A percentile compares a stretch with the other conserved stretches of the same genome.
Evolutionary conservation across 176 grass and related monocot genomes (phyloP).

Genomic region (Pontederia crassipes): DNA sequence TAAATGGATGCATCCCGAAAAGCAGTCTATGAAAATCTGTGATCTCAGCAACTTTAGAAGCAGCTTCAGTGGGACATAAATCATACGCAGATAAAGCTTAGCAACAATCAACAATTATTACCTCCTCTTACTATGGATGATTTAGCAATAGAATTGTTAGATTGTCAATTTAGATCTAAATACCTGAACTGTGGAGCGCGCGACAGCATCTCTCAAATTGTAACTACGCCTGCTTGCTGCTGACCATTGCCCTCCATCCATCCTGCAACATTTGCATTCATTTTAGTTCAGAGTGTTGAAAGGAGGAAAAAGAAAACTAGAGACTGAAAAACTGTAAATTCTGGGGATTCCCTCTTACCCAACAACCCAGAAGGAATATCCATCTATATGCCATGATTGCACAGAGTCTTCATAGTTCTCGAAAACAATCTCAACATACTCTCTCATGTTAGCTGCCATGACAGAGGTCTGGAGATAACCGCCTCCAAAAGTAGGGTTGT

Average conservation of each 20-base stretch:
- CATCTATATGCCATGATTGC: slow-evolving; percentile 14
- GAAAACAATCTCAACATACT: slow-evolving; percentile 7
- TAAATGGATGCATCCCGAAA: too few species aligned
- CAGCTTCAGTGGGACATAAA: too few species aligned
- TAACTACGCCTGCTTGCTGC: slow-evolving; percentile 3
- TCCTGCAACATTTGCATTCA: not conserved
- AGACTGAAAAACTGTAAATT: too few species aligned
- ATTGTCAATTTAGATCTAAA: not conserved
- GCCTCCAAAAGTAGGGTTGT: not conserved
- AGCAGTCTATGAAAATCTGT: too few species aligned
- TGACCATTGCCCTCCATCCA: slow-evolving; percentile 20
- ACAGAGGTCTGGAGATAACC: slow-evolving; percentile 12
- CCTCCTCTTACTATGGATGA: not conserved
- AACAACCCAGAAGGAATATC: slow-evolving; percentile 8
- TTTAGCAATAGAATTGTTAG: too few species aligned
- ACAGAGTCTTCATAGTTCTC: slow-evolving; percentile 9
- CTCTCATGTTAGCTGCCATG: slow-evolving; percentile 2
- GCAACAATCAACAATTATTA: not conserved
- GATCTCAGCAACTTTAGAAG: too few species aligned
- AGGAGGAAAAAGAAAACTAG: not conserved
- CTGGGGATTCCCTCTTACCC: not conserved
- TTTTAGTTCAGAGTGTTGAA: not conserved
- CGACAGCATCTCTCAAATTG: slow-evolving; percentile 14
- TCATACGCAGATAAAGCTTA: too few species aligned
- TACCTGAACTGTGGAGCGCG: slow-evolving; percentile 8